These are phyloP conservation scores for Leccinum obscurum DNA, from an alignment of 768 basidiomycete genomes.

Conservation along the genomic window DNA sequence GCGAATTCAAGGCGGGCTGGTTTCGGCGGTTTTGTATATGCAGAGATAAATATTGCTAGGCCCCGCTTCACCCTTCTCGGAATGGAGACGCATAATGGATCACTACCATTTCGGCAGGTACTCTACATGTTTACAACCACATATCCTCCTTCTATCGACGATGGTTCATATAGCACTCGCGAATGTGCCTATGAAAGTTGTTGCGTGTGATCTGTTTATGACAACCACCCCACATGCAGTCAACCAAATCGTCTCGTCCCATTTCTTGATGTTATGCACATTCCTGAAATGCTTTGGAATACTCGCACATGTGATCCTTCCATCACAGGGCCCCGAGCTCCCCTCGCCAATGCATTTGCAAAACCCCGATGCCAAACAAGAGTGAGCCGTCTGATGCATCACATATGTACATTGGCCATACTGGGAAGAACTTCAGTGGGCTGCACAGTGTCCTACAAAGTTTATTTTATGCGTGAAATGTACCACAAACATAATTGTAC, in stretches of 20 bases:
- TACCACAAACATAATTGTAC: too few relatives aligned
- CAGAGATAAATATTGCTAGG: too few relatives aligned
- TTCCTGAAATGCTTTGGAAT: not conserved
- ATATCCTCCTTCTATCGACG: too few relatives aligned
- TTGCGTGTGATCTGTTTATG: not conserved
- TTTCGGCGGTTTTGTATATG: too few relatives aligned
- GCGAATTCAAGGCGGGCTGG: too few relatives aligned
- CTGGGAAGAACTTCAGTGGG: not conserved
- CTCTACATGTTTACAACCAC: too few relatives aligned
- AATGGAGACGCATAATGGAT: too few relatives aligned
- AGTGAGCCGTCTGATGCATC: not conserved
- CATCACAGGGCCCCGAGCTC: not conserved
- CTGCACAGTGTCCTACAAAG: not conserved
- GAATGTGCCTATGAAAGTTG: not conserved
- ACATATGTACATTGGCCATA: not conserved
- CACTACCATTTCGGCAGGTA: too few relatives aligned
- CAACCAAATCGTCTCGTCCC: not conserved
- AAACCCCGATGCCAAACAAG: not conserved
- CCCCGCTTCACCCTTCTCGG: too few relatives aligned
- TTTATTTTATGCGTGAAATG: not conserved
- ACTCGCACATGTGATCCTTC: not conserved
- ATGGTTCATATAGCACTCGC: not conserved
- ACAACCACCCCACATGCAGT: not conserved
- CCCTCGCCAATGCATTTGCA: not conserved
- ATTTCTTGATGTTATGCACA: not conserved